Conservation (phyloP, 1,284 basidiomycete species). For the Irpex lacteus region DNA sequence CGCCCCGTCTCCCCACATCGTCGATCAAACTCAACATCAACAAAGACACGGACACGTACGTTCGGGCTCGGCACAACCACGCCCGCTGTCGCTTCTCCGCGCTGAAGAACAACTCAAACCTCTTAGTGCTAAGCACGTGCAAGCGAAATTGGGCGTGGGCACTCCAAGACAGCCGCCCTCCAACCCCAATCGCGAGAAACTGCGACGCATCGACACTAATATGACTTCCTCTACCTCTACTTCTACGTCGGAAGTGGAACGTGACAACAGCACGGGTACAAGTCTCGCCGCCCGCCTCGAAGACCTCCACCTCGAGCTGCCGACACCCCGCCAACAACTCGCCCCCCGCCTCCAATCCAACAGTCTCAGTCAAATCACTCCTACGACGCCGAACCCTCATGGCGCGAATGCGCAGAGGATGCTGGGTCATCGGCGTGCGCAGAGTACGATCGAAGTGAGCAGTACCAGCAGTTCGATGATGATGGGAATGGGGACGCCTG, state of each 20-base stretch:
- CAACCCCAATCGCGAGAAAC: neutral
- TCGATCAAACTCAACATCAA: constrained; percentile 14
- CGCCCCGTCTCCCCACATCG: constrained; percentile 21
- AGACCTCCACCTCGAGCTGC: constrained; percentile 2
- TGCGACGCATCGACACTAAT: neutral
- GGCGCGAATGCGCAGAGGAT: neutral
- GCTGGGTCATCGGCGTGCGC: constrained; percentile 26
- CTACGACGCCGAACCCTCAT: constrained; percentile 13
- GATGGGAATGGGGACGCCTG: constrained; percentile 10
- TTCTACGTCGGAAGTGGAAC: neutral
- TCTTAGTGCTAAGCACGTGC: constrained; percentile 60
- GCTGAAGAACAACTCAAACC: constrained; percentile 68
- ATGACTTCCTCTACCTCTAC: neutral
- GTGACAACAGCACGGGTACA: constrained; percentile 2
- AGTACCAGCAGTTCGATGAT: constrained; percentile 1
- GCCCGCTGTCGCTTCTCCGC: constrained; percentile 59
- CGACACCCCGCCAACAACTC: constrained; percentile 1
- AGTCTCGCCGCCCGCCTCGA: constrained; percentile 2
- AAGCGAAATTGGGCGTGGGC: constrained; percentile 32
- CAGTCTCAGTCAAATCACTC: constrained; percentile 8
- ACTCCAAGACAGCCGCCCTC: constrained; percentile 13
- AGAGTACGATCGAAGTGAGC: constrained; percentile 25
- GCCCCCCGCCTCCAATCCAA: constrained; percentile 1
- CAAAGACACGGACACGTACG: constrained; percentile 1
- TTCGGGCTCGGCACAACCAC: constrained; percentile 31